Conservation (phyloP, 129 eudicot species). For the Tagetes patula region DNA sequence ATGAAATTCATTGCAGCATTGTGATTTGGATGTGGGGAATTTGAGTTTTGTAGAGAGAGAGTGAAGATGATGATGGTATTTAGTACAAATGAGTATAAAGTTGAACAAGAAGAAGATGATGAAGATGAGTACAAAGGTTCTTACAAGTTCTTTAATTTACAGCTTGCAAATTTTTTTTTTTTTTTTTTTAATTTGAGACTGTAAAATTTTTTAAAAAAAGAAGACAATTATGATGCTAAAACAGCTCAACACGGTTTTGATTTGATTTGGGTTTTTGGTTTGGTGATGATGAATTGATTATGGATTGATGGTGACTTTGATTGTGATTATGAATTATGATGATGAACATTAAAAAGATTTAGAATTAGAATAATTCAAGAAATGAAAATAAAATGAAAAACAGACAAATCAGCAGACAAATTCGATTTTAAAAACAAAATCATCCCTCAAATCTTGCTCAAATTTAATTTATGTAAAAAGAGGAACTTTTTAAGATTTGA, state of each 20-base stretch:
- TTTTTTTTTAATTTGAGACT: neutral
- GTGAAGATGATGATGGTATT: conserved; percentile 11
- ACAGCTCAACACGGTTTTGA: conserved; percentile 46
- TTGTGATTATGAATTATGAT: neutral
- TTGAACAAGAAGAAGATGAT: neutral
- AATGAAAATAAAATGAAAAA: neutral
- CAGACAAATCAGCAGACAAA: conserved; percentile 2
- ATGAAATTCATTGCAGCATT: conserved; percentile 29
- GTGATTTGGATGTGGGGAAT: neutral
- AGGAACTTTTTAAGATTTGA: conserved; percentile 1
- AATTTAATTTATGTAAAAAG: conserved; percentile 5
- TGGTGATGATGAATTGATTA: conserved; percentile 16
- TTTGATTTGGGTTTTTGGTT: conserved; percentile 2
- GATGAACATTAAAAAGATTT: neutral
- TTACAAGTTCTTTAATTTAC: conserved; percentile 38
- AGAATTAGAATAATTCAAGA: conserved; percentile 12
- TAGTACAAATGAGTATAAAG: conserved; percentile 24
- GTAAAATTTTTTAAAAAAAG: neutral
- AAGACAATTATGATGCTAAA: conserved; percentile 4
- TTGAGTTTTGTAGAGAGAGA: conserved; percentile 17
- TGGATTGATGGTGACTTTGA: conserved; percentile 24
- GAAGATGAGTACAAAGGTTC: conserved; percentile 42
- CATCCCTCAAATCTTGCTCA: conserved; percentile 26
- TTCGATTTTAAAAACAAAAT: conserved; percentile 8
- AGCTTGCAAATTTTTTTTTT: conserved; percentile 36